These are phyloP conservation scores for Ascosphaera apis DNA, from an alignment of 2,329 filamentous ascomycete species.

Conservation along the genomic window DNA sequence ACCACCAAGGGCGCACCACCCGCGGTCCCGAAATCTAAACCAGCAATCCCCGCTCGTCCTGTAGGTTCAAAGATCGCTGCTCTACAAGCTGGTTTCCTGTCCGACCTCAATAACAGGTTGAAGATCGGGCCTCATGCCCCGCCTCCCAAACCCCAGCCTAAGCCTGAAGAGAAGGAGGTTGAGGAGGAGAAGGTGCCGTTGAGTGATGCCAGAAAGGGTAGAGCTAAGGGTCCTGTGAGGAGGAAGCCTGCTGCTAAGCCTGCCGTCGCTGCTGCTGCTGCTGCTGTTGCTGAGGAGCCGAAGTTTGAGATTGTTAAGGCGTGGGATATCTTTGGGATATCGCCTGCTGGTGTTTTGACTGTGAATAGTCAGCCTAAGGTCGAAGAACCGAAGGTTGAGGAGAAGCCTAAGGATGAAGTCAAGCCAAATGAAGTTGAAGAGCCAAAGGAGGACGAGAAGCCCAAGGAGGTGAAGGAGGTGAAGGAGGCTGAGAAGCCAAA, in stretches of 20 bases:
- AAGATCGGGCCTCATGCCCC: conserved; percentile 56
- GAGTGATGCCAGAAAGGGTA: conserved; percentile 67
- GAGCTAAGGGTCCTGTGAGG: conserved; percentile 68
- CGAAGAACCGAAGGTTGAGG: background rate
- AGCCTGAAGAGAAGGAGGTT: conserved; percentile 31
- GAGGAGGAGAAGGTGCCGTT: conserved; percentile 57
- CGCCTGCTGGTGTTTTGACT: conserved; percentile 13
- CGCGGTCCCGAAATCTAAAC: conserved; percentile 51
- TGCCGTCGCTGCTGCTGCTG: conserved; percentile 23
- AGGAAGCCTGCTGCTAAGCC: conserved; percentile 42
- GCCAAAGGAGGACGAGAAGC: conserved; percentile 2
- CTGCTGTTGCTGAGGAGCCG: conserved; percentile 3
- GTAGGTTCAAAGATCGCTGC: conserved; percentile 71
- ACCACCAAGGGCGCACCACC: conserved; percentile 14
- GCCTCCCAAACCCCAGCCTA: conserved; percentile 47
- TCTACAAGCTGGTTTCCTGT: conserved; percentile 77
- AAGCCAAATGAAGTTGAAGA: background rate
- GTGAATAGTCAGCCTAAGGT: conserved; percentile 6
- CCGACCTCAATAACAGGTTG: conserved; percentile 72
- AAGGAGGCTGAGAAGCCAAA: conserved; percentile 9
- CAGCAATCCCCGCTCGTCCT: conserved; percentile 56
- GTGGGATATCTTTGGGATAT: conserved; percentile 20
- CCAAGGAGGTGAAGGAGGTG: conserved; percentile 5
- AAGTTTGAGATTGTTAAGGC: conserved; percentile 8
- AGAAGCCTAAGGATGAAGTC: background rate